Base-by-base conservation (phyloP, 2,329 filamentous ascomycete species). In the Teratosphaeria destructans region DNA sequence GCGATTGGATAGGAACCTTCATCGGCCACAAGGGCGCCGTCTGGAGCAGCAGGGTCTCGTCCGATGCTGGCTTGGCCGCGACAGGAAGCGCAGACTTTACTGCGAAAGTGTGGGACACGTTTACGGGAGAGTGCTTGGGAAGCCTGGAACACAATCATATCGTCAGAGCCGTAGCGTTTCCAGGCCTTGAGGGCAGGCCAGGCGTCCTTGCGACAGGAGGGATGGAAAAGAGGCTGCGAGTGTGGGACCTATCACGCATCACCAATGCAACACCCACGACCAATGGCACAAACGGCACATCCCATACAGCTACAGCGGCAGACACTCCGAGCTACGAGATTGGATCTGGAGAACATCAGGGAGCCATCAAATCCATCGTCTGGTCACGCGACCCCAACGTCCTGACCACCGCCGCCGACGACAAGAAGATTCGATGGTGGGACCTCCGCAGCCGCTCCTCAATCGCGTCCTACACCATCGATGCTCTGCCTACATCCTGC, bases 11-110 rank as follows among this genome's bases (percentile, higher is more conserved):
- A 67, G 94, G 94, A 55, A 97, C 94, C 43, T 97, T 97, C 73
- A 87, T 99, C 69, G 94, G 94, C 49, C 94, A 99, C 79, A 97
- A 99, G 77, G 94, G 94, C 63, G 94, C 94, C 43, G 93, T 97
- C 61, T 99, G 94, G 91, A 92, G 96, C 77, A 90, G 92, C 58
- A 85, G 92, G 67, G 81, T 99, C 39, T 96, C 91, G 57, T 86
- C 89, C 23, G 91, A 97, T 76, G 90, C 91, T 52, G 85, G 85
- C 29, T 86, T 91, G 55, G 93, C 94, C 60, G 94, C 92, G 10
- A 97, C 95, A 37, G 94, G 90, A 54, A 95, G 92, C 56, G 94
- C 94, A 56, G 94, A 99, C 74, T 99, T 99, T 74, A 62, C 64
- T 65, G 95, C 90, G 55, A 96, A 95, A 75, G 87, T 99, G 57